phyloP scores from a whole-genome alignment of 805 yeast species.

The Metschnikowia bowlesiae region DNA sequence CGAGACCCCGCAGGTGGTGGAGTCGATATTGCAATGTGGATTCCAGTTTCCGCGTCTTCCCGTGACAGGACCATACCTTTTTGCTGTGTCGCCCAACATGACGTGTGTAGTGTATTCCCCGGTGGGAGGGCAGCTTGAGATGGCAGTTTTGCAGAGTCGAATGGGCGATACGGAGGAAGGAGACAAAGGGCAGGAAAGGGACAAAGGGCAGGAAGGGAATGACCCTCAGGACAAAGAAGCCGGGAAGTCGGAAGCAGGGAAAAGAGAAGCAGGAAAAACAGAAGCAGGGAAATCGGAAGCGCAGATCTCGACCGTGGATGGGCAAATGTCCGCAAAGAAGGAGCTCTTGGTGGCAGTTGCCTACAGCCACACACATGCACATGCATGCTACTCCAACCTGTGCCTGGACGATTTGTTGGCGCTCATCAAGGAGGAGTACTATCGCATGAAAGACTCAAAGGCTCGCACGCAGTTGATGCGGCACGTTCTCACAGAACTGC shows the following conservation, averaged over 20 bases:
- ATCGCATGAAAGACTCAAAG: conserved; percentile 14
- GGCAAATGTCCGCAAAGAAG: background rate
- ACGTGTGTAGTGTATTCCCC: conserved; percentile 36
- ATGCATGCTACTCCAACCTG: conserved; percentile 62
- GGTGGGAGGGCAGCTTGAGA: conserved; percentile 2
- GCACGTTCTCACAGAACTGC: conserved; percentile 59
- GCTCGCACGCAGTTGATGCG: conserved; percentile 27
- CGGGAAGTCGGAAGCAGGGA: too few relatives aligned
- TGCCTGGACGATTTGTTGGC: conserved; percentile 68
- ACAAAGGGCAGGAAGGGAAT: background rate
- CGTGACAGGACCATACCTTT: conserved; percentile 20
- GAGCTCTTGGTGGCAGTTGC: conserved; percentile 55
- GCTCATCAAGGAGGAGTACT: conserved; percentile 38
- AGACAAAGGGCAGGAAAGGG: background rate
- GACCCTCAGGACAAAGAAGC: too few relatives aligned
- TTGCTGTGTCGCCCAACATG: conserved; percentile 49
- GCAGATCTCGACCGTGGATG: background rate
- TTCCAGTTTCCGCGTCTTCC: conserved; percentile 42
- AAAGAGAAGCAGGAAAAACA: background rate
- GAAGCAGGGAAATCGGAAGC: background rate
- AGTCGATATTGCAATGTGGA: conserved; percentile 51
- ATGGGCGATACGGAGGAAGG: background rate
- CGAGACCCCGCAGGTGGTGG: conserved; percentile 19
- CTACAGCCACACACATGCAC: conserved; percentile 49
- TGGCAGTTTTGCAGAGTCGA: conserved; percentile 2